Evolutionary conservation across 2,329 filamentous ascomycete genomes (phyloP).

Genomic region (Sarocladiaceae sp.): DNA sequence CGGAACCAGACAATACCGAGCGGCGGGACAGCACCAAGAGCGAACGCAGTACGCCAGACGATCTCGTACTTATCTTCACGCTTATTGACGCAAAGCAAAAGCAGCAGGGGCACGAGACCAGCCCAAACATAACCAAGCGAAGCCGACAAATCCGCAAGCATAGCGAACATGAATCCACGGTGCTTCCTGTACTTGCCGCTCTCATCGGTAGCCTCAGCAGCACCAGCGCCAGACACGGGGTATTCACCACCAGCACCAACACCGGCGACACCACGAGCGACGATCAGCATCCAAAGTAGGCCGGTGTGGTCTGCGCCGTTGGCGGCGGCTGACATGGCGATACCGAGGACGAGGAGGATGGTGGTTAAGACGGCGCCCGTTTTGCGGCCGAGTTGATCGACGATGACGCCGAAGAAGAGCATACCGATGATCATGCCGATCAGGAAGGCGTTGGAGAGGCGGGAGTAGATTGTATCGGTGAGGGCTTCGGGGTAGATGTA

Average conservation of each 20-base stretch:
- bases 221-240: conserved; percentile 44
- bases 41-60: conserved; percentile 50
- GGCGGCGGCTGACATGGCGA: conserved; percentile 41
- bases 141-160: conserved; percentile 46
- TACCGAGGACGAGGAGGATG: conserved; percentile 39
- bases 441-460: conserved; percentile 51
- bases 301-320: conserved; percentile 32
- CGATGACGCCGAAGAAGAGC: conserved; percentile 46
- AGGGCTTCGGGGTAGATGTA: conserved; percentile 37
- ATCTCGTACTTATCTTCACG: conserved; percentile 32
- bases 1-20: conserved; percentile 50
- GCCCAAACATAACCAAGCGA: conserved; percentile 48
- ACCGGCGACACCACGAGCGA: conserved; percentile 35
- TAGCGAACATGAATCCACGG: conserved; percentile 53
- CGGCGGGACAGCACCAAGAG: conserved; percentile 44
- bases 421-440: conserved; percentile 55
- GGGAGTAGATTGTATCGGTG: conserved; percentile 39
- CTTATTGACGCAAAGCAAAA: conserved; percentile 45
- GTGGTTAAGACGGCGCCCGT: conserved; percentile 44
- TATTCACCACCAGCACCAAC: conserved; percentile 47
- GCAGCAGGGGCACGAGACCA: conserved; percentile 43
- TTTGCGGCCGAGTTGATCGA: conserved; percentile 45
- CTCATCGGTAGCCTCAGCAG: conserved; percentile 51
- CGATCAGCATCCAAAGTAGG: conserved; percentile 48
- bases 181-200: conserved; percentile 36